phyloP scores from a whole-genome alignment of 2,329 filamentous ascomycete species.

The Pseudogymnoascus sp. region DNA sequence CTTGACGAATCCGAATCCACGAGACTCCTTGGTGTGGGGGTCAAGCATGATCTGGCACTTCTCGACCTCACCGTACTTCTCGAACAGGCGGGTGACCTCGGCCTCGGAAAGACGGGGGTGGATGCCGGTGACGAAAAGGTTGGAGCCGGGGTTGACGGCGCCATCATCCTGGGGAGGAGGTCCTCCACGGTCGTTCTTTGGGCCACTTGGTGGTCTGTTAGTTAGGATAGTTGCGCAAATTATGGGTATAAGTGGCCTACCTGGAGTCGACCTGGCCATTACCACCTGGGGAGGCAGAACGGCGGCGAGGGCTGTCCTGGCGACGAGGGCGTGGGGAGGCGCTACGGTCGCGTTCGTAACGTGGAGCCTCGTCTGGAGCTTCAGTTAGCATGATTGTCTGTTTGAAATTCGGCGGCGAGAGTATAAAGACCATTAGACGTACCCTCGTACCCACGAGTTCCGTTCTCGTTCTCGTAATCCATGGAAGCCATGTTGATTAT shows the following conservation, averaged over 20 bases:
- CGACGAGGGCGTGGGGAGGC: constrained; percentile 53
- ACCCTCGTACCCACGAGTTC: constrained; percentile 57
- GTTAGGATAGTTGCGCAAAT: constrained; percentile 11
- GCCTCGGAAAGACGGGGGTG: constrained; percentile 84
- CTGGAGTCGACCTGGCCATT: constrained; percentile 39
- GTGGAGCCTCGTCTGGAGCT: constrained; percentile 50
- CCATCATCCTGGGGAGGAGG: constrained; percentile 57
- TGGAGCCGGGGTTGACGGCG: constrained; percentile 86
- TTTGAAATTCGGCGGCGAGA: background rate
- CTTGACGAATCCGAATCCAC: constrained; percentile 98
- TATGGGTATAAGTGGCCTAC: constrained; percentile 28
- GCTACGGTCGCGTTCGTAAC: constrained; percentile 60
- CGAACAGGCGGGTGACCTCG: constrained; percentile 89
- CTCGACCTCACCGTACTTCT: constrained; percentile 98
- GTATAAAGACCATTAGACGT: constrained; percentile 23
- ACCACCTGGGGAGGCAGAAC: constrained; percentile 53
- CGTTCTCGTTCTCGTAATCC: constrained; percentile 63
- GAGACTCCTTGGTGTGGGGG: constrained; percentile 95
- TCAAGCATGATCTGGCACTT: constrained; percentile 99
- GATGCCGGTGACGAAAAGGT: constrained; percentile 97
- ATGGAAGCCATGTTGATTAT: constrained; percentile 44
- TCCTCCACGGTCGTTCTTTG: constrained; percentile 42
- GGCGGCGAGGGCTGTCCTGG: constrained; percentile 49
- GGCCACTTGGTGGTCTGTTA: constrained; percentile 29
- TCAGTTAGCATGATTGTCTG: background rate